Evolutionary conservation across 768 basidiomycete genomes (phyloP).

Genomic region (Podaxis pistillaris): DNA sequence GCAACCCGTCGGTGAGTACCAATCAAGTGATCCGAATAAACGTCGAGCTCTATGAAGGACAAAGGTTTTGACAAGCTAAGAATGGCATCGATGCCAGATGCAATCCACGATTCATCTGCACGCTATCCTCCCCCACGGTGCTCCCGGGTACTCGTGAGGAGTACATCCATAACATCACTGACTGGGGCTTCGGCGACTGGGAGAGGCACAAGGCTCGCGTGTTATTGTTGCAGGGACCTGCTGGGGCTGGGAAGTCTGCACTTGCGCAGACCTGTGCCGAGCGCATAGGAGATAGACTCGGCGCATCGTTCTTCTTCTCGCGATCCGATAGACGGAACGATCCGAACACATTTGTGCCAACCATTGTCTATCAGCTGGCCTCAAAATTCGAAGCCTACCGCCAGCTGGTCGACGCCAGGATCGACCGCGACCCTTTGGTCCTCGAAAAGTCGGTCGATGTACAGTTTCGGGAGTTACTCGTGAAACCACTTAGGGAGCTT

Average conservation of each 20-base stretch:
- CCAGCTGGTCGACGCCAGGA: background rate
- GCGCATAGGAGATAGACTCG: background rate
- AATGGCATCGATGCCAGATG: background rate
- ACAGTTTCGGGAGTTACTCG: background rate
- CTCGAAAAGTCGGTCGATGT: background rate
- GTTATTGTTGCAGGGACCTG: background rate
- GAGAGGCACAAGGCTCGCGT: background rate
- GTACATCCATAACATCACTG: background rate
- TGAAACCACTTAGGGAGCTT: background rate
- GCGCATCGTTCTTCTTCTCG: background rate
- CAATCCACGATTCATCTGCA: background rate
- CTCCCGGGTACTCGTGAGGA: background rate
- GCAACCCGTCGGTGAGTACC: too few relatives aligned
- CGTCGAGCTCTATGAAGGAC: too few relatives aligned
- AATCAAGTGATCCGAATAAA: too few relatives aligned
- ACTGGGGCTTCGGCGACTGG: background rate
- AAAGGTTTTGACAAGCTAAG: background rate
- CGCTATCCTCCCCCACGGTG: background rate
- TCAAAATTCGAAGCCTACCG: background rate
- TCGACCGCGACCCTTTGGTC: background rate
- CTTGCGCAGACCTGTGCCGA: background rate
- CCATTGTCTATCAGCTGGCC: constrained; percentile 24
- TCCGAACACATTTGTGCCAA: constrained; percentile 15
- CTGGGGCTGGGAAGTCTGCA: background rate
- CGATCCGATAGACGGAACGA: background rate